Percentiles rank a stretch among this genome's conserved stretches.
These are phyloP conservation scores for Colletotrichum cereale DNA, from an alignment of 2,329 filamentous ascomycete genomes.

Conservation along the genomic window DNA sequence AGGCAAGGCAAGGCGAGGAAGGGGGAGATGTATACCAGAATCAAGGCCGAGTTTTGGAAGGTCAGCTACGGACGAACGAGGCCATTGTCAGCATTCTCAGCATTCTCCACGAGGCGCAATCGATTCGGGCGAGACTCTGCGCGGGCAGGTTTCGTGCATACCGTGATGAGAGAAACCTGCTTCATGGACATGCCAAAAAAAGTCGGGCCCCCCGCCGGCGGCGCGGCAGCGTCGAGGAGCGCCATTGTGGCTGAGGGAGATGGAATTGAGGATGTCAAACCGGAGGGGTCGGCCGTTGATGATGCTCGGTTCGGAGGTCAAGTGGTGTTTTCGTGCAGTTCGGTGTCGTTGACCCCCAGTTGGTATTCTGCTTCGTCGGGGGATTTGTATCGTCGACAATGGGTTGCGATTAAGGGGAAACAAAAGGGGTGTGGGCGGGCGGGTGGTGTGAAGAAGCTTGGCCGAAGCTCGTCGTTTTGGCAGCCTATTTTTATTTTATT, in stretches of 20 bases:
- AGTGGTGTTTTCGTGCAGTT: constrained; percentile 5
- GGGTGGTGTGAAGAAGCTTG: constrained; percentile 8
- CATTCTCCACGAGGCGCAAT: background rate
- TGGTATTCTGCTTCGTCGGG: constrained; percentile 25
- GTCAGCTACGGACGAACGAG: constrained; percentile 69
- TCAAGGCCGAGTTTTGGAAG: constrained; percentile 81
- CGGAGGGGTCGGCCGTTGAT: constrained; percentile 12
- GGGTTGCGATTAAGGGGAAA: constrained; percentile 18
- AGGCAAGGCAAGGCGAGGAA: background rate
- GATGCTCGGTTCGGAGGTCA: background rate
- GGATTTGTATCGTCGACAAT: constrained; percentile 27
- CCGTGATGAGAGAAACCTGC: constrained; percentile 68
- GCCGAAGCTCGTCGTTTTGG: constrained; percentile 14
- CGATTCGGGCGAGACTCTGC: background rate
- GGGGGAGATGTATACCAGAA: constrained; percentile 64
- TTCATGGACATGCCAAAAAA: constrained; percentile 75
- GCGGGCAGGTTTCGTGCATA: constrained; percentile 37
- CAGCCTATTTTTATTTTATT: background rate
- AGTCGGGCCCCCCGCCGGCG: constrained; percentile 56
- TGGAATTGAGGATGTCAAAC: constrained; percentile 13
- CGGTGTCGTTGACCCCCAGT: background rate
- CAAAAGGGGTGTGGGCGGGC: background rate
- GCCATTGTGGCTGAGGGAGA: constrained; percentile 51
- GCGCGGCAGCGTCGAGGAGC: constrained; percentile 54
- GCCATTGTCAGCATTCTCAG: constrained; percentile 34